Base-by-base conservation (phyloP, 139 green algal species). In the Ettlia oleoabundans region DNA sequence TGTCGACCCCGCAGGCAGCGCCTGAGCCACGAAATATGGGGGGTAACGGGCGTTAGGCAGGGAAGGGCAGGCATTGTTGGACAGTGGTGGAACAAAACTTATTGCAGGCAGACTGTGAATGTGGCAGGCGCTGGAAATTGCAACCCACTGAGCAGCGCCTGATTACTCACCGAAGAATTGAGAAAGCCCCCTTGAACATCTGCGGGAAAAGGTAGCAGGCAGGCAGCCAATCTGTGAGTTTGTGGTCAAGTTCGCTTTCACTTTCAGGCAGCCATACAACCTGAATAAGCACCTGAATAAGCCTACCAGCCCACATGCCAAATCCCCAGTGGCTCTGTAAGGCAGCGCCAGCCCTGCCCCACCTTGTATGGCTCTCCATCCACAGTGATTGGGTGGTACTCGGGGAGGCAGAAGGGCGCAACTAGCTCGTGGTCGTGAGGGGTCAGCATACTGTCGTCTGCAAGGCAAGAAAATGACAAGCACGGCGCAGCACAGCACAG, bases 171-270 rank as follows among this genome's bases (percentile, higher is more conserved):
- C n/a, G 3, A 3, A 79, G 72, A 33, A 79, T 78, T 33, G 72
- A 79, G 72, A 79, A 79, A 35, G 72, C 72, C 0, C 72, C 72
- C 72, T 79, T 66, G 72, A 79, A 79, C 21, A 79, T 79, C 24
- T 73, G 66, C 35, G 42, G 33, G 33, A 15, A 71, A n/a, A 22
- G 55, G 55, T 22, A 65, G 15, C 5, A 22, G 55, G 55, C 55
- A n/a, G 13, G 47, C 15, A 10, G 10, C 47, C 47, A 58, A 58
- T 58, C 47, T 58, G 47, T 58, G 47, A 58, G 47, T 58, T 15
- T 58, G 47, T 15, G 10, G 47, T 15, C 15, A 15, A 24, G 47
- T 58, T 15, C 15, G 47, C n/a, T n/a, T n/a, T n/a, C n/a, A n/a
- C n/a, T n/a, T n/a, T n/a, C n/a, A n/a, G 10, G 47, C 47, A 9